Percentiles rank a stretch among this genome's conserved stretches.
These are phyloP conservation scores for Parmelia sp. DNA, from an alignment of 495 filamentous ascomycete genomes.

Conservation along the genomic window DNA sequence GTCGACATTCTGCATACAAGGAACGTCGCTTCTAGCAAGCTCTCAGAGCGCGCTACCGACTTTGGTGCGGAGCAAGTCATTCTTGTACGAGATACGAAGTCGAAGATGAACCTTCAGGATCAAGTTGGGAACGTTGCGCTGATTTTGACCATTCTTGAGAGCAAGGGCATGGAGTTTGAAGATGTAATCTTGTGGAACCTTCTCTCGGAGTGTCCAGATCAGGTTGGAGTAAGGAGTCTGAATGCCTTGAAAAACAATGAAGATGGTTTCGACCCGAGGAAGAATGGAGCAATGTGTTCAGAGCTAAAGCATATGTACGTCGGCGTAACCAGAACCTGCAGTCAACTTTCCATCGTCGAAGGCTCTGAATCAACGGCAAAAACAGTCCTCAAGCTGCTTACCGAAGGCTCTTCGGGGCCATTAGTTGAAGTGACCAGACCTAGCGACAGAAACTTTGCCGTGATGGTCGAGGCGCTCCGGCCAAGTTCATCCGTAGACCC, in stretches of 20 bases:
- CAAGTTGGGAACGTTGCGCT: constrained; percentile 33
- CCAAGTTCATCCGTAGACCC: neutral
- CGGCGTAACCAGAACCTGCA: constrained; percentile 29
- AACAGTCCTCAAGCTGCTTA: constrained; percentile 21
- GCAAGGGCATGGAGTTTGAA: constrained; percentile 46
- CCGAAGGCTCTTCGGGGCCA: neutral
- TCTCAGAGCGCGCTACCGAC: constrained; percentile 30
- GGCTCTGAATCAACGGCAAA: constrained; percentile 1
- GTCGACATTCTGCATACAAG: constrained; percentile 23
- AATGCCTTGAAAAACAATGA: neutral
- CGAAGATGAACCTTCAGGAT: constrained; percentile 30
- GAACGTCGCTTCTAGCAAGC: constrained; percentile 27
- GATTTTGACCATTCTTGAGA: constrained; percentile 39
- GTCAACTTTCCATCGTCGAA: constrained; percentile 31
- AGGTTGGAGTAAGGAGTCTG: constrained; percentile 14
- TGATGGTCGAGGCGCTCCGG: neutral
- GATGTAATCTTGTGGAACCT: constrained; percentile 37
- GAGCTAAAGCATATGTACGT: constrained; percentile 34
- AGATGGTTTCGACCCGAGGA: constrained; percentile 24
- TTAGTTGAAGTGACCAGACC: constrained; percentile 14
- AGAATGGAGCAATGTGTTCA: constrained; percentile 25
- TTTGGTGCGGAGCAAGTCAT: constrained; percentile 44
- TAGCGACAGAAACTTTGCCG: neutral
- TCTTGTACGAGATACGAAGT: constrained; percentile 35
- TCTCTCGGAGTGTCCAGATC: constrained; percentile 22